Evolutionary conservation across 164 flowering plant genomes (phyloP), one percentile per base, ranked within the genome.

Genomic region (Chimonanthus praecox): DNA sequence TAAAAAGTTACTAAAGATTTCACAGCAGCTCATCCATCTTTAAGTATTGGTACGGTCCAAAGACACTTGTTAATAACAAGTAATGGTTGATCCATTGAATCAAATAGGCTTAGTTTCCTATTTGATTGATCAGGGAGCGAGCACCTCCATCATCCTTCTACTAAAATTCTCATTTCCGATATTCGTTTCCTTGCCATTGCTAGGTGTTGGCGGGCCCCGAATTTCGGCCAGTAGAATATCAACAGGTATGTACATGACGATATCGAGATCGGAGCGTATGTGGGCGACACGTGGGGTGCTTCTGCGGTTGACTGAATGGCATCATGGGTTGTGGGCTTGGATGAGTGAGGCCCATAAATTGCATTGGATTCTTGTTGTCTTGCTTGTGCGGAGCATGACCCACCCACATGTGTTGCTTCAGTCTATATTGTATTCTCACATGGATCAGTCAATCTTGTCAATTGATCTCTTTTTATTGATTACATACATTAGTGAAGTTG

Each of bases 381-480:
- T 65, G 68, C 48, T 65, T 65, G 47, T 65, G 16, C 68, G 6
- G 18, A 9, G 68, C 68, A 43, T 13, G 68, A 47, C 68, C 68
- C 68, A 65, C 68, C 68, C 48, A 43, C 68, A 43, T 45, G 68
- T 43, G 48, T 21, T n/a, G 68, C 45, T 44, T 65, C 68, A 13
- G 45, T 54, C 60, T n/a, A 54, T 54, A 54, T 54, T 54, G 60
- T 54, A 11, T 54, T 54, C 60, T 54, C 16, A 11, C 45, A 65
- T 43, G 46, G 68, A 65, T 45, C 68, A 65, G 43, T 65, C 68
- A 65, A 65, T 13, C 68, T 65, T 45, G 4, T 65, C 60, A 54
- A 54, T 33, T 43, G 11, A 45, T 65, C n/a, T 13, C 13, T 65
- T 11, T 65, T 43, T 10, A 43, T 9, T 43, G 44, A 11, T 54